Percentiles rank a stretch among this genome's conserved stretches.
Conservation (phyloP, 1,284 basidiomycete genomes). For the Coniferiporia sulphurascens region DNA sequence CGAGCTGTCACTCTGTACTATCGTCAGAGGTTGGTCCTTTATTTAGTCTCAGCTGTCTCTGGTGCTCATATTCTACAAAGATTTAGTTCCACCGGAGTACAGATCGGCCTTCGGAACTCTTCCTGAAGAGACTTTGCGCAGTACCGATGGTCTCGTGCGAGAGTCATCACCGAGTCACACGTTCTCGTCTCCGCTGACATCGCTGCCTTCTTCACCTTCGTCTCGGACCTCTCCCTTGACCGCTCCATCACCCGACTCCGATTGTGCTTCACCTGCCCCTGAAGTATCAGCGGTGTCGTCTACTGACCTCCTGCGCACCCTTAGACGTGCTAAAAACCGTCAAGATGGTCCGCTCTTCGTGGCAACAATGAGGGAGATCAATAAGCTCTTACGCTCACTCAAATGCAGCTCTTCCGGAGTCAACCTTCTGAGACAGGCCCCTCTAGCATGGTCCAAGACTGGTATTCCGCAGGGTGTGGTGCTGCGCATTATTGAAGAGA, state of each 20-base stretch:
- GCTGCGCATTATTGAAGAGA: constrained; percentile 70
- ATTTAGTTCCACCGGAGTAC: constrained; percentile 61
- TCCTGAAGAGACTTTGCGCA: constrained; percentile 36
- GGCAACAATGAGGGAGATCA: constrained; percentile 52
- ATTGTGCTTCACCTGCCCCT: constrained; percentile 29
- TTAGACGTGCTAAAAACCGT: constrained; percentile 59
- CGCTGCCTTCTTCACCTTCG: neutral
- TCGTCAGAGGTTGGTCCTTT: constrained; percentile 52
- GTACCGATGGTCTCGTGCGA: constrained; percentile 23
- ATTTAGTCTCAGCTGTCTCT: neutral
- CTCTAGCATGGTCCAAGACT: constrained; percentile 43
- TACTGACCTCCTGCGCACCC: constrained; percentile 45
- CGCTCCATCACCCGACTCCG: constrained; percentile 28
- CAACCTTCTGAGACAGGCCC: constrained; percentile 45
- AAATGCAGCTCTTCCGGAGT: constrained; percentile 52
- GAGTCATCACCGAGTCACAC: constrained; percentile 11
- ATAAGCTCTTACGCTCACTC: constrained; percentile 49
- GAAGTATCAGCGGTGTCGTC: constrained; percentile 22
- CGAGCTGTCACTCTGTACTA: constrained; percentile 59
- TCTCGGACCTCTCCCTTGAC: constrained; percentile 21
- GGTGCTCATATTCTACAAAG: constrained; percentile 28
- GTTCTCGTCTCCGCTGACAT: constrained; percentile 15
- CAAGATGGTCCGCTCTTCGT: constrained; percentile 67
- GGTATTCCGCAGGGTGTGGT: constrained; percentile 56
- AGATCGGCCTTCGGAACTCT: constrained; percentile 60